These are phyloP conservation scores for Thinopyrum elongatum DNA, from an alignment of 176 grass and related monocot species.

Conservation along the genomic window DNA sequence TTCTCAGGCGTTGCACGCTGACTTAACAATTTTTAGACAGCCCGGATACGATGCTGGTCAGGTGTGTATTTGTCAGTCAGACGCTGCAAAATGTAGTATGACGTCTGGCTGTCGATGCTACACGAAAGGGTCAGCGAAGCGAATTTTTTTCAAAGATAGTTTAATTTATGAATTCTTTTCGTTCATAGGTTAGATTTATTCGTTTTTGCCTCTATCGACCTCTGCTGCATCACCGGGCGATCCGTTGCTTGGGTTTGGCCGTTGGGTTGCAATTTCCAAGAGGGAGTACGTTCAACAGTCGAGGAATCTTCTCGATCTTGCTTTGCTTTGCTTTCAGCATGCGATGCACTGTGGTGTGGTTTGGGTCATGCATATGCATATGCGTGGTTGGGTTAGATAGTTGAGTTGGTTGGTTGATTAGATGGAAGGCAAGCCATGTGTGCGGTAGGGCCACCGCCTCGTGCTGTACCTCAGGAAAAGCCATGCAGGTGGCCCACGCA, in stretches of 20 bases:
- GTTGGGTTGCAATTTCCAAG: background rate
- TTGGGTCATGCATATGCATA: background rate
- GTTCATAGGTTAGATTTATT: no score
- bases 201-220: background rate
- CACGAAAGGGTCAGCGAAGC: no score
- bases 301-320: background rate
- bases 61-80: no score
- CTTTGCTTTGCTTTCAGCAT: background rate
- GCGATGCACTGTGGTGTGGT: background rate
- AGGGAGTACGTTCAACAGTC: background rate
- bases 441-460: conserved; percentile 32
- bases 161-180: no score
- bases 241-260: background rate
- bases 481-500: background rate
- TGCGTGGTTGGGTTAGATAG: background rate
- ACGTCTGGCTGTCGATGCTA: no score
- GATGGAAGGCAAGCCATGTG: conserved; percentile 47
- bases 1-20: no score
- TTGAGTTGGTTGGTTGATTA: background rate
- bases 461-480: background rate
- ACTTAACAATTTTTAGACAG: no score
- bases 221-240: background rate
- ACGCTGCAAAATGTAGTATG: no score
- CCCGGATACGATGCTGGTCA: no score
- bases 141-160: no score